Evolutionary conservation across 2,329 filamentous ascomycete species (phyloP).

Genomic region (Alternaria sp.): DNA sequence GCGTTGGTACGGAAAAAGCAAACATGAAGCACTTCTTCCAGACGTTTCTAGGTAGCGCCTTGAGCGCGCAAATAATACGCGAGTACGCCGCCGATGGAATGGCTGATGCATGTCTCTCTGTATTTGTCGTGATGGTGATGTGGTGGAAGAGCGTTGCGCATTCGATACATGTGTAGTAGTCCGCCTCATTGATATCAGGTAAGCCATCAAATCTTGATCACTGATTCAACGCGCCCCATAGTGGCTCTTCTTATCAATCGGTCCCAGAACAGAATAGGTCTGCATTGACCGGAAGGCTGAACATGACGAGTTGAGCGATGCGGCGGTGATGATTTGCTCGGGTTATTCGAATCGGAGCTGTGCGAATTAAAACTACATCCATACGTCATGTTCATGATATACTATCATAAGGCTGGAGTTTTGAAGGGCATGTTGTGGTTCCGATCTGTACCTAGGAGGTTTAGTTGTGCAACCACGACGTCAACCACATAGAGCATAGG

Average conservation of each 20-base stretch:
- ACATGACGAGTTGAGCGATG: not conserved
- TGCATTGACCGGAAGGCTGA: not conserved
- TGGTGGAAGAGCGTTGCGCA: not conserved
- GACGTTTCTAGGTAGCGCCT: not conserved
- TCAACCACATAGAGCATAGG: not conserved
- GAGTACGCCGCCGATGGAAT: not conserved
- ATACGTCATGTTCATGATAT: not conserved
- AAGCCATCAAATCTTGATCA: not conserved
- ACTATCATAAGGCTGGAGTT: not conserved
- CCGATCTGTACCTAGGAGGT: not conserved
- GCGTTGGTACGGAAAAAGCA: not conserved
- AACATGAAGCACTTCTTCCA: not conserved
- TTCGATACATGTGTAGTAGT: not conserved
- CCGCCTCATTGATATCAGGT: no score
- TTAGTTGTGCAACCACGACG: not conserved
- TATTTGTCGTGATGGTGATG: not conserved
- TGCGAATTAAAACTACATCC: not conserved
- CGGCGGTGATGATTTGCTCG: not conserved
- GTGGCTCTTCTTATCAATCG: not conserved
- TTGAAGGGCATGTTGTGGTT: not conserved
- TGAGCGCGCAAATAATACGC: not conserved
- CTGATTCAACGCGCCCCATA: not conserved
- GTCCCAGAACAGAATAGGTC: rapidly evolving
- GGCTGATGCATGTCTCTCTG: not conserved
- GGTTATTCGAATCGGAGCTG: not conserved